Evolutionary conservation across 768 basidiomycete genomes (phyloP), one percentile per base, ranked within the genome.

Genomic region (Lactifluus volemus): DNA sequence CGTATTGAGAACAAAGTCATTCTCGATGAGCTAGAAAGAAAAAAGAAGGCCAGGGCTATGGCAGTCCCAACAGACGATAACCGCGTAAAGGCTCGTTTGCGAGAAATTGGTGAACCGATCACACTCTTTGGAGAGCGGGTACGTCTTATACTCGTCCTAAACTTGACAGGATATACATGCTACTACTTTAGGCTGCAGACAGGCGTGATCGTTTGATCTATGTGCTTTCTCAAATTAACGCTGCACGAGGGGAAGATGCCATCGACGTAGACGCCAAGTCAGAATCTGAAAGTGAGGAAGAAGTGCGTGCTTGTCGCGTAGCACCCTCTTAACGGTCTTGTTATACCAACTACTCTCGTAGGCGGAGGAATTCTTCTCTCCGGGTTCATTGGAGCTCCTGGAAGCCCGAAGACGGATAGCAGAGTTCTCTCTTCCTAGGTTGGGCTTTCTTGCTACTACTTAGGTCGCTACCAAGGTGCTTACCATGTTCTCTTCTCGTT

Each of bases 61-160:
- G 97, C 95, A 7, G 93, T 98, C 10, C 97, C 97, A 8, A 99
- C 97, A 7, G 96, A 98, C 73, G 97, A 98, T 73, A 88, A 84
- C 69, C 86, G 89, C 66, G 97, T 99, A 68, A 89, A 88, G 70
- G 85, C 87, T 42, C 80, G 91, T 59, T 78, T 99, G 60, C 80
- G 97, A 59, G 92, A 96, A 75, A 86, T 97, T 67, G 95, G 92
- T 42, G 92, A 99, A 72, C 97, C 97, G 42, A 95, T 98, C 69
- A 98, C 95, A 5, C 80, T 98, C 30, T 99, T 98, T 67, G 97
- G 95, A 65, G 97, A 98, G 82, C 86, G 93, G 61, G 94, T 97
- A 70, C 72, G 92, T 83, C n/a, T 2, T 47, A 49, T 38, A 34
- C 25, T 7, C 48, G 25, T 49, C 30, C 49, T 30, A 34, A 32